A percentile compares a stretch with the other conserved stretches of the same genome.
These are phyloP conservation scores for Elsinoe perseae DNA, from an alignment of 2,329 filamentous ascomycete species.

Conservation along the genomic window DNA sequence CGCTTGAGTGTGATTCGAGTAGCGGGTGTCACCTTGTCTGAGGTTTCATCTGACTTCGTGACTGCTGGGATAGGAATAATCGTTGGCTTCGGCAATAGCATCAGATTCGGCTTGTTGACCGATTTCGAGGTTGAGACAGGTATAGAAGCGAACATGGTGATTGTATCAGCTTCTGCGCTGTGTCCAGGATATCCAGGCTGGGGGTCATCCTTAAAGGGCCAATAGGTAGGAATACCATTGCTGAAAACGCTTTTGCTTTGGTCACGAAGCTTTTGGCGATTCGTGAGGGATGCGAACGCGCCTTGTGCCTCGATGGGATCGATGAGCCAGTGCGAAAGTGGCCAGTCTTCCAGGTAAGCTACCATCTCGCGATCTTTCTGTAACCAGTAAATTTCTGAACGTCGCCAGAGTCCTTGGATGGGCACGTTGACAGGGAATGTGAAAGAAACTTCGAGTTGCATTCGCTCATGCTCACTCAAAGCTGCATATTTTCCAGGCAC, in stretches of 20 bases:
- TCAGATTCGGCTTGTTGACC: neutral
- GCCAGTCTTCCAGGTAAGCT: constrained; percentile 10
- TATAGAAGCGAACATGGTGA: neutral
- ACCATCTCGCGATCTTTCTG: constrained; percentile 15
- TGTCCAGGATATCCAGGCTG: neutral
- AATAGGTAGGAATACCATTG: constrained; percentile 2
- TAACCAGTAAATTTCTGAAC: constrained; percentile 10
- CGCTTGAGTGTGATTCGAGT: neutral
- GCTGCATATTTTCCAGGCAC: neutral
- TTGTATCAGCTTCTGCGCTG: neutral
- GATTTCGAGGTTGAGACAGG: neutral
- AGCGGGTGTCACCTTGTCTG: neutral
- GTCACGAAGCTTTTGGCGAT: neutral
- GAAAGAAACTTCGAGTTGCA: constrained; percentile 12
- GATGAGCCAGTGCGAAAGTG: constrained; percentile 8
- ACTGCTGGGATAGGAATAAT: neutral
- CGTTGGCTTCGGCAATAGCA: neutral
- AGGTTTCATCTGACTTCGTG: neutral
- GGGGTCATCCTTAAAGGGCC: neutral
- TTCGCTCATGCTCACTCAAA: neutral
- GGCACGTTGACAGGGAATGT: constrained; percentile 12
- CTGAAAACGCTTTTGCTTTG: constrained; percentile 10
- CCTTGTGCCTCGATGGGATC: neutral
- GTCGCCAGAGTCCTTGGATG: neutral
- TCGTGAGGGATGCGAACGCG: constrained; percentile 6